phyloP scores from a whole-genome alignment of 768 basidiomycete species.

The Polyporus arcularius region DNA sequence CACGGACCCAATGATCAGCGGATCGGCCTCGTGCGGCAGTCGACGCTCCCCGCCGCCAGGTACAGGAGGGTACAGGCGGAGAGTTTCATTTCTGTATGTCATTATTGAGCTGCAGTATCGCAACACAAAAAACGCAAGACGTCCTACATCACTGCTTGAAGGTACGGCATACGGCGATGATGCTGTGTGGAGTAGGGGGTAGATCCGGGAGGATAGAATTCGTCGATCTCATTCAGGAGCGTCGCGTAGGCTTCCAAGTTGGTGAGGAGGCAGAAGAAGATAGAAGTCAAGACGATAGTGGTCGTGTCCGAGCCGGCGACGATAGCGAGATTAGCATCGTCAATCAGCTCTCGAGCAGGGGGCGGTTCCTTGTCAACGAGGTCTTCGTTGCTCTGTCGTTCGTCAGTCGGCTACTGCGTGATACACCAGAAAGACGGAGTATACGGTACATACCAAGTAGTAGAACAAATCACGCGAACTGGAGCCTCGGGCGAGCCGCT shows the following conservation, averaged over 20 bases:
- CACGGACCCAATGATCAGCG: not conserved
- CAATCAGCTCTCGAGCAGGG: slow-evolving; percentile 3
- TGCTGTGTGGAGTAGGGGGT: slow-evolving; percentile 9
- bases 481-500: slow-evolving; percentile 34
- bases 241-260: slow-evolving; percentile 17
- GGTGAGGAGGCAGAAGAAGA: slow-evolving; percentile 26
- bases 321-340: slow-evolving; percentile 25
- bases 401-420: not conserved
- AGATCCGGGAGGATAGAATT: slow-evolving; percentile 22
- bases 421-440: not conserved
- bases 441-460: slow-evolving; percentile 35
- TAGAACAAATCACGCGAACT: slow-evolving; percentile 44
- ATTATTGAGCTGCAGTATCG: no score
- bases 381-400: slow-evolving; percentile 17
- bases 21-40: not conserved
- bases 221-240: slow-evolving; percentile 28
- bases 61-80: slow-evolving; percentile 46
- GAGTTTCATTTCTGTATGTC: slow-evolving; percentile 41
- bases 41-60: slow-evolving; percentile 38
- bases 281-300: slow-evolving; percentile 21
- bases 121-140: no score
- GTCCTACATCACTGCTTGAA: slow-evolving; percentile 17
- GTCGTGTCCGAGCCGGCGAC: slow-evolving; percentile 34
- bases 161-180: slow-evolving; percentile 10
- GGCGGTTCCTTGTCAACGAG: slow-evolving; percentile 4